Conservation (phyloP, 2,329 filamentous ascomycete genomes). For the Botrytis fragariae region DNA sequence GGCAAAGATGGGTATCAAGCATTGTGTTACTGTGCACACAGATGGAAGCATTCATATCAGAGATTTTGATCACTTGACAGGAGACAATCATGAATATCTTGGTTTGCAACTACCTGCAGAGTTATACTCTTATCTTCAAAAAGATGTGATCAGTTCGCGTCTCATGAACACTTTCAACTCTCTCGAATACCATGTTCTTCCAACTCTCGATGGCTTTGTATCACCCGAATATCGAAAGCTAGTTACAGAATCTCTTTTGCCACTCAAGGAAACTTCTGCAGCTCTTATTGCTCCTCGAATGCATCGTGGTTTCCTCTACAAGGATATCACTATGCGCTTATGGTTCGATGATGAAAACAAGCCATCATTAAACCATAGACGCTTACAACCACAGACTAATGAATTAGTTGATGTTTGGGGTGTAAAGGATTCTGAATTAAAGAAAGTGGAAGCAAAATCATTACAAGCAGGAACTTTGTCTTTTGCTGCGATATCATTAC, state of each 20-base stretch:
- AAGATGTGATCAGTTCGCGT: slow-evolving; percentile 74
- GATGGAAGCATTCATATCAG: slow-evolving; percentile 71
- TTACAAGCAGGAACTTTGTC: slow-evolving; percentile 47
- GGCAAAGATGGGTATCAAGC: slow-evolving; percentile 79
- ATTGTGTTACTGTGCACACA: slow-evolving; percentile 70
- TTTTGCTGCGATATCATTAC: slow-evolving; percentile 65
- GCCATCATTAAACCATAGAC: slow-evolving; percentile 64
- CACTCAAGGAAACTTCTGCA: slow-evolving; percentile 72
- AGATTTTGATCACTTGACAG: slow-evolving; percentile 70
- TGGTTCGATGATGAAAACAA: slow-evolving; percentile 78
- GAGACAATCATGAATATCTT: slow-evolving; percentile 84
- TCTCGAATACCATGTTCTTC: slow-evolving; percentile 71
- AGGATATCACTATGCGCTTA: slow-evolving; percentile 70
- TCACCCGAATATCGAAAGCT: slow-evolving; percentile 79
- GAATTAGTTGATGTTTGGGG: slow-evolving; percentile 63
- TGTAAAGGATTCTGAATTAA: slow-evolving; percentile 56
- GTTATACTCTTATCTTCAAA: slow-evolving; percentile 84
- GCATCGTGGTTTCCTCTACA: slow-evolving; percentile 79
- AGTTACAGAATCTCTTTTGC: slow-evolving; percentile 69
- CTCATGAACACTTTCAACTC: slow-evolving; percentile 81
- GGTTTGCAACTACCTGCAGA: slow-evolving; percentile 88
- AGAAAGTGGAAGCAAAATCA: slow-evolving; percentile 45
- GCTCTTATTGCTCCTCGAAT: slow-evolving; percentile 76
- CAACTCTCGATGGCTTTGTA: slow-evolving; percentile 81
- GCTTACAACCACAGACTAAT: slow-evolving; percentile 50